Evolutionary conservation across 169 alveolate genomes (phyloP).

Genomic region (Eimeria zaria): DNA sequence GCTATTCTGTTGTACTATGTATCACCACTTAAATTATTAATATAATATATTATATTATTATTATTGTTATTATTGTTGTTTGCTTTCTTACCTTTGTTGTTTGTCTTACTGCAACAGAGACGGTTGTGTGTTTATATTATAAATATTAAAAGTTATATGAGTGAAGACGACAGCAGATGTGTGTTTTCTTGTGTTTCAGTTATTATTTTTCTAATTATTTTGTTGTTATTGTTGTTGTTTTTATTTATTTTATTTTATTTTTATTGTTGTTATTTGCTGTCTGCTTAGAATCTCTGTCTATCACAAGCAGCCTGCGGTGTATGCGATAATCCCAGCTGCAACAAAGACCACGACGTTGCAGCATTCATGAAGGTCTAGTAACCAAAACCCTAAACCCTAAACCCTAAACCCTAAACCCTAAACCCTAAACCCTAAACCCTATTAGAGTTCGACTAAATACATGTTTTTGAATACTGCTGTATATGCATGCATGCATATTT

Average conservation of each 20-base stretch:
- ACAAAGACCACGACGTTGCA: constrained; percentile 56
- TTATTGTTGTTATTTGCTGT: not conserved
- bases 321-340: constrained; percentile 31
- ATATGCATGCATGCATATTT: not conserved
- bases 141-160: too few relatives aligned
- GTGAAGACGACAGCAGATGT: too few relatives aligned
- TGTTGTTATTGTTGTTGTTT: not conserved
- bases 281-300: not conserved
- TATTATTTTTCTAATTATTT: too few relatives aligned
- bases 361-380: constrained; percentile 49
- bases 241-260: not conserved
- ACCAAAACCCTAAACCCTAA: not conserved
- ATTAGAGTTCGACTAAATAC: too few relatives aligned
- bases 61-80: too few relatives aligned
- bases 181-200: not conserved
- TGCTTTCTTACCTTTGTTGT: not conserved
- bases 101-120: not conserved
- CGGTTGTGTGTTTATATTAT: too few relatives aligned
- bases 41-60: not conserved
- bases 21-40: too few relatives aligned
- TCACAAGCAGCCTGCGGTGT: constrained; percentile 63
- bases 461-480: not conserved
- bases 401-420: not conserved
- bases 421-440: not conserved
- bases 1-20: too few relatives aligned